Evolutionary conservation across 2,329 filamentous ascomycete genomes (phyloP), one percentile per base, ranked within the genome.

Genomic region (Apiospora arundinis): DNA sequence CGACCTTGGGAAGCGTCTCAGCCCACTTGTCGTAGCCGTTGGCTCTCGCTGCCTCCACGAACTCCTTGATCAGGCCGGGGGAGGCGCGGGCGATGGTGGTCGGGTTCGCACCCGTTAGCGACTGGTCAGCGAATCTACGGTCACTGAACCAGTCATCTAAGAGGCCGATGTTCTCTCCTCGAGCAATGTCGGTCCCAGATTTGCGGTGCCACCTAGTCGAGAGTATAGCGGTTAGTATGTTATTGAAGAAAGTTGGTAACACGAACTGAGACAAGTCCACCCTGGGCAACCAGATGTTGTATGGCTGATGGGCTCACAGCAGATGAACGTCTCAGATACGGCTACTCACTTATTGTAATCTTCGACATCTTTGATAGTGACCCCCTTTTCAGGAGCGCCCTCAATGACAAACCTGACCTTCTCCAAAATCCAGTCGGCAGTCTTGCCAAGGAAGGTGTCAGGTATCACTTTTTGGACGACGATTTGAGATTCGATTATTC

Each of bases 31-130:
- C 74, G 71, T 82, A 81, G 4, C 78, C 78, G 6, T 77, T 76
- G 2, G 76, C 72, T 71, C 78, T 75, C 4, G 83, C 83, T 0
- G 80, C 79, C 9, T 77, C 77, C 8, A 78, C 73, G 72, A 84
- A 84, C 65, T 80, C 79, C 21, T 76, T 65, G 70, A 84, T 74
- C 72, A 80, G 79, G 1, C n/a, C 48, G 14, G 42, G 14, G 8
- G 65, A 70, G 32, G 69, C 69, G 16, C 56, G 63, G 37, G 66
- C 69, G 75, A 86, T 83, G 11, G 83, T 85, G 1, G 81, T 82
- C 0, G 84, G 84, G 74, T 85, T 85, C 46, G 80, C 80, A 4
- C 84, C 84, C 0, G 81, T 84, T 68, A 86, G 82, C 14, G 80
- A 80, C 76, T 85, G 84, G 56, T 85, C 81, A 2, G 83, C 84